A percentile compares a stretch with the other conserved stretches of the same genome.
phyloP scores from a whole-genome alignment of 2,329 filamentous ascomycete species.

The Colletotrichum cordylinicola region DNA sequence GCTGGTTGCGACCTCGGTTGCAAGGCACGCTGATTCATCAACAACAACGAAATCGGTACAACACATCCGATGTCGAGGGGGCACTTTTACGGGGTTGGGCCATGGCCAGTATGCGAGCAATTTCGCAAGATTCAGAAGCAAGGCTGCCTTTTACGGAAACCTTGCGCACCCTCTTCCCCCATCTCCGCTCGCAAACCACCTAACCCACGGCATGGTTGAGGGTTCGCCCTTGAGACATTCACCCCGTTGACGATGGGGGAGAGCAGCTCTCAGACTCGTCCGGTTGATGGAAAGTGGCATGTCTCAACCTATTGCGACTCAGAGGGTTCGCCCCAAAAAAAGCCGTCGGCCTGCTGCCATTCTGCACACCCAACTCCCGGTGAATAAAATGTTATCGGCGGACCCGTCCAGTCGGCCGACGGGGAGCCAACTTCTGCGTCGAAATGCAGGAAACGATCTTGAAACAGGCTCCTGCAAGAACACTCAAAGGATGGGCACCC shows the following conservation, averaged over 20 bases:
- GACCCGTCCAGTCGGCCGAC: slow-evolving; percentile 10
- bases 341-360: neutral
- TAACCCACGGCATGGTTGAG: neutral
- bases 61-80: neutral
- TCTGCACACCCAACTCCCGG: neutral
- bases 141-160: neutral
- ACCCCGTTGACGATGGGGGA: neutral
- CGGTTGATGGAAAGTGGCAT: neutral
- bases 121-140: neutral
- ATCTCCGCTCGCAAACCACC: neutral
- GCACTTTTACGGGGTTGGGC: neutral
- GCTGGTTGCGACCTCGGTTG: neutral
- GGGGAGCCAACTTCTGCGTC: neutral
- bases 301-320: neutral
- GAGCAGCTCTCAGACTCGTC: neutral
- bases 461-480: slow-evolving; percentile 11
- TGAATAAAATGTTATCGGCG: neutral
- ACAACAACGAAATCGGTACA: neutral
- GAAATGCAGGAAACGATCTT: slow-evolving; percentile 8
- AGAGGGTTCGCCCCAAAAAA: neutral
- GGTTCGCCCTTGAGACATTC: neutral
- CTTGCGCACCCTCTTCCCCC: neutral
- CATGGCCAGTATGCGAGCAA: neutral
- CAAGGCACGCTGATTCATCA: neutral
- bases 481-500: neutral